Conservation (phyloP, 768 basidiomycete genomes). For the Lactarius vividus region DNA sequence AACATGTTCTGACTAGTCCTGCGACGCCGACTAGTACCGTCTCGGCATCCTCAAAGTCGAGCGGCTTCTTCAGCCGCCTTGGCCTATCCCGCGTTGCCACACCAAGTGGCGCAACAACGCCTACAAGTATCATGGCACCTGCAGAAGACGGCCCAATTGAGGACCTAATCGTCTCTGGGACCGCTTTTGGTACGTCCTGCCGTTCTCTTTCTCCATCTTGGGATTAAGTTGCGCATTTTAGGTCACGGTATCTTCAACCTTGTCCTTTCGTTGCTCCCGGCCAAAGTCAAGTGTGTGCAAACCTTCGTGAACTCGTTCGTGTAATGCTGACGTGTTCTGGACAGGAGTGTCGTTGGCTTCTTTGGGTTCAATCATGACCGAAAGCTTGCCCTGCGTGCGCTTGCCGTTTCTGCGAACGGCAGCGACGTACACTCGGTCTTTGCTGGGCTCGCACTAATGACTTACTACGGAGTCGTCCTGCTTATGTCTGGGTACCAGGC, state of each 20-base stretch:
- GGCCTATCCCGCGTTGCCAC: conserved; percentile 29
- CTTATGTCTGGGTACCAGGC: conserved; percentile 74
- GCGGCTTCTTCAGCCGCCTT: conserved; percentile 33
- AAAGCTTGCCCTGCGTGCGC: conserved; percentile 61
- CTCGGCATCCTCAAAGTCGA: conserved; percentile 16
- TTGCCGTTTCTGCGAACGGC: conserved; percentile 64
- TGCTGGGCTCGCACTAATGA: conserved; percentile 77
- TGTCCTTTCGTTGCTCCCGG: conserved; percentile 73
- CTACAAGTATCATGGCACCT: conserved; percentile 1
- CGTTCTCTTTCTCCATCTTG: background rate
- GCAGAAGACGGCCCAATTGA: conserved; percentile 56
- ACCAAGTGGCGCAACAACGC: conserved; percentile 24
- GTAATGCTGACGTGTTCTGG: background rate
- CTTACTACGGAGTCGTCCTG: conserved; percentile 70
- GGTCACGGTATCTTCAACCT: conserved; percentile 63
- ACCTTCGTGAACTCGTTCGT: background rate
- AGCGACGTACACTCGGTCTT: conserved; percentile 75
- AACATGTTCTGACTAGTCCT: conserved; percentile 24
- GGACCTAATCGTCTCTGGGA: conserved; percentile 69
- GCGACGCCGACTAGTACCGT: conserved; percentile 24
- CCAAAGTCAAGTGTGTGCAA: conserved; percentile 56
- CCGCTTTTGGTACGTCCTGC: conserved; percentile 61
- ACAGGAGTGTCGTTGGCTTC: conserved; percentile 69
- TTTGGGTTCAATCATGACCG: conserved; percentile 75
- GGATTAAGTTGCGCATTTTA: conserved; percentile 10